Evolutionary conservation across 169 alveolate species (phyloP).

Genomic region (Amoebophrya sp.): DNA sequence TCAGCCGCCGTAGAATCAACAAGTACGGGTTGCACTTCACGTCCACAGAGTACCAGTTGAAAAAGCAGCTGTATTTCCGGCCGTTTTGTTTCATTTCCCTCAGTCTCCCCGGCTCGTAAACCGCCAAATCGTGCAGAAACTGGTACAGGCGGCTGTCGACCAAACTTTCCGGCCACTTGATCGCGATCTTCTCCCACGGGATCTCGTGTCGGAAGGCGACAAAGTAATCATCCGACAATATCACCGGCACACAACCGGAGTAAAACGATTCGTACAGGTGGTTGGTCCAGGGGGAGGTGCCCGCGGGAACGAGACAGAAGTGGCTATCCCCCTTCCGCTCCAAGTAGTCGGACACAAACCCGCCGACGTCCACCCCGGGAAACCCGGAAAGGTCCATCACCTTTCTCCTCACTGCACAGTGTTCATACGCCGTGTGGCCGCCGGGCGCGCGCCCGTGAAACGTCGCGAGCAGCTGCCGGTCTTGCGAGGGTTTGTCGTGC

Average conservation of each 20-base stretch:
- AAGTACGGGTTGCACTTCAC: not conserved
- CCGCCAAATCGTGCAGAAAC: not conserved
- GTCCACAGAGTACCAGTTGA: not conserved
- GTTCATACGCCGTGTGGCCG: not conserved
- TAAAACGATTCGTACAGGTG: constrained; percentile 25
- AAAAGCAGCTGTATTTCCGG: not conserved
- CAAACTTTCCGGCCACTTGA: not conserved
- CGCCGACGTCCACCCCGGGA: constrained; percentile 31
- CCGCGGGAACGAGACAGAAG: constrained; percentile 31
- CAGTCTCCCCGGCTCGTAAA: not conserved
- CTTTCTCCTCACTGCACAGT: not conserved
- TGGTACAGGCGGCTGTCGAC: not conserved
- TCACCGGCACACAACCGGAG: constrained; percentile 1
- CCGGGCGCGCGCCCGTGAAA: constrained; percentile 33
- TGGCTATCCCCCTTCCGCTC: constrained; percentile 12
- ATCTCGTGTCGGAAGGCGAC: not conserved
- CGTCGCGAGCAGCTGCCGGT: constrained; percentile 10
- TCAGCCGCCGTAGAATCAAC: not conserved
- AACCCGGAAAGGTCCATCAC: not conserved
- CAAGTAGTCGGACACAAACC: constrained; percentile 14
- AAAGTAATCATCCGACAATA: not conserved
- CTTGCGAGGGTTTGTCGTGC: not conserved
- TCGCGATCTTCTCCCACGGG: not conserved
- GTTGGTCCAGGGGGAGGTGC: constrained; percentile 32
- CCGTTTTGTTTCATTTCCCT: not conserved